A percentile compares a stretch with the other conserved stretches of the same genome.
Evolutionary conservation across 371 early-diverging fungal genomes (phyloP).

Genomic region (Rhizopus stolonifer): DNA sequence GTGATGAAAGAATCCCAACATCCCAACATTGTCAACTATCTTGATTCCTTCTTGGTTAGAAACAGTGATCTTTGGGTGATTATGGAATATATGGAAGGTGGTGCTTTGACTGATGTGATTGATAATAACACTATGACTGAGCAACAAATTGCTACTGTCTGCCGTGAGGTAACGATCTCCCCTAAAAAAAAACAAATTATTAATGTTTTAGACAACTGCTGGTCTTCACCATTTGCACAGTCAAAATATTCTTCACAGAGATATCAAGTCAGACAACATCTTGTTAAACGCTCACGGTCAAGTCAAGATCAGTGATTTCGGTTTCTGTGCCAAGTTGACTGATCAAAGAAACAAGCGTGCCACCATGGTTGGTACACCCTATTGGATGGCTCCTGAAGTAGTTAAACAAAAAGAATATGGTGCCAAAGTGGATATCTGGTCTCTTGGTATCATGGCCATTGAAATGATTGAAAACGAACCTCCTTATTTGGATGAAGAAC

Average conservation of each 20-base stretch:
- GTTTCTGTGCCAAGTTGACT: constrained; percentile 93
- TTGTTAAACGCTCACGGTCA: constrained; percentile 82
- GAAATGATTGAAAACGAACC: constrained; percentile 98
- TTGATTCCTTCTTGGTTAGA: constrained; percentile 87
- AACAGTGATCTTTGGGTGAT: constrained; percentile 93
- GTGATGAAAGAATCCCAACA: constrained; percentile 96
- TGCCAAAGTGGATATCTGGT: constrained; percentile 91
- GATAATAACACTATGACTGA: constrained; percentile 90
- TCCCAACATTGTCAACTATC: constrained; percentile 94
- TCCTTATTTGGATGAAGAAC: constrained; percentile 95
- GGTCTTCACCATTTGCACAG: constrained; percentile 91
- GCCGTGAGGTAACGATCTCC: constrained; percentile 83
- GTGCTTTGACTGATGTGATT: constrained; percentile 94
- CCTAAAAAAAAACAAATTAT: too few species aligned
- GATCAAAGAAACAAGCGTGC: constrained; percentile 86
- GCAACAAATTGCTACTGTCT: constrained; percentile 88
- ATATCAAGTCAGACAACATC: constrained; percentile 97
- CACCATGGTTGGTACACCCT: constrained; percentile 97
- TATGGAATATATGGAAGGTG: constrained; percentile 99
- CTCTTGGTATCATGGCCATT: constrained; percentile 92
- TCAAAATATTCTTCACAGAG: constrained; percentile 92
- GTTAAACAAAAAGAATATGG: constrained; percentile 91
- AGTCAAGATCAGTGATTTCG: constrained; percentile 92
- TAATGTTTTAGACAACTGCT: constrained; percentile 77
- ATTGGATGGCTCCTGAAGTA: constrained; percentile 94